Evolutionary conservation across 2,329 filamentous ascomycete species (phyloP).

Genomic region (Colletotrichum sp.): DNA sequence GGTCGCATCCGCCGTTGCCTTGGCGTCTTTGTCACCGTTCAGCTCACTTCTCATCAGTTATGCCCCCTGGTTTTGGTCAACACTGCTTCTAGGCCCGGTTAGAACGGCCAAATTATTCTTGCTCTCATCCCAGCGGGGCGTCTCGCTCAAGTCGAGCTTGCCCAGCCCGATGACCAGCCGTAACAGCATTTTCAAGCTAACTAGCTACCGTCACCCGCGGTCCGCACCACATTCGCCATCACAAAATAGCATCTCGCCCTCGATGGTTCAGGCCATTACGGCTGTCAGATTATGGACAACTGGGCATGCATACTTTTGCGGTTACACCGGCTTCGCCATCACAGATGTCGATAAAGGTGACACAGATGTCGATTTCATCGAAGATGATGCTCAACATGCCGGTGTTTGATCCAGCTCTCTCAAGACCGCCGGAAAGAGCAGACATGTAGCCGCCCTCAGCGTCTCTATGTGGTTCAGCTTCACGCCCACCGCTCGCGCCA

Average conservation of each 20-base stretch:
- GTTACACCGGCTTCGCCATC: too few species aligned
- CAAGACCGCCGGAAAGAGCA: not conserved
- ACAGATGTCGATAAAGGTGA: not conserved
- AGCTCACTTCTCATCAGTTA: not conserved
- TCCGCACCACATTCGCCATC: slow-evolving; percentile 30
- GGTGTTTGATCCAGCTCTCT: slow-evolving; percentile 5
- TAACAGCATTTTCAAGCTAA: not conserved
- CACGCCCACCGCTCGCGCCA: not conserved
- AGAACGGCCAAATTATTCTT: not conserved
- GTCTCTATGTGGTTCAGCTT: not conserved
- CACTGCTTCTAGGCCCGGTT: not conserved
- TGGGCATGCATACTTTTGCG: too few species aligned
- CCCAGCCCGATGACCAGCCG: not conserved
- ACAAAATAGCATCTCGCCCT: slow-evolving; percentile 38
- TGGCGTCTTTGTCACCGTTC: not conserved
- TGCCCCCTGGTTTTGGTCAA: not conserved
- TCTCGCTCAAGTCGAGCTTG: not conserved
- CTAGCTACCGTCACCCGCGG: not conserved
- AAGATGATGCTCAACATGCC: slow-evolving; percentile 24
- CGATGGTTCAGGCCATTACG: slow-evolving; percentile 74
- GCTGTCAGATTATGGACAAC: slow-evolving; percentile 53
- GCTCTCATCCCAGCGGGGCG: not conserved
- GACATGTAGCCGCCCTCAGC: not conserved
- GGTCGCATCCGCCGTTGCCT: not conserved
- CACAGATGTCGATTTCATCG: slow-evolving; percentile 36